phyloP scores from a whole-genome alignment of 2,329 filamentous ascomycete genomes.

The Phialophora verrucosa region DNA sequence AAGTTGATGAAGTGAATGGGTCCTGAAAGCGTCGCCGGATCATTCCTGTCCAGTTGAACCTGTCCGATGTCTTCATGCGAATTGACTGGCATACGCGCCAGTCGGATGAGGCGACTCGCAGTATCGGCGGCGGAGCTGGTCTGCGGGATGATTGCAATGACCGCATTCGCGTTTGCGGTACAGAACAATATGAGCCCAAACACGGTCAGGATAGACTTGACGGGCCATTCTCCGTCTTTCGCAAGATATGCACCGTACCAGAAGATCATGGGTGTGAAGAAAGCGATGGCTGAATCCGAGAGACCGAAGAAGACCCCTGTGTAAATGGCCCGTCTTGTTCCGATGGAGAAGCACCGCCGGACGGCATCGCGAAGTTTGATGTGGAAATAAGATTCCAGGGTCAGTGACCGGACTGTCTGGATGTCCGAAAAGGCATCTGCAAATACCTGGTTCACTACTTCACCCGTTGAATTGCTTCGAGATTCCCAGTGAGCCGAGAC shows the following conservation, averaged over 20 bases:
- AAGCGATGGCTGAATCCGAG: constrained; percentile 73
- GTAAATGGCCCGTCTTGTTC: constrained; percentile 69
- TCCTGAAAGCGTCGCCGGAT: constrained; percentile 44
- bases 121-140: constrained; percentile 75
- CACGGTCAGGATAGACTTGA: constrained; percentile 71
- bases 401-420: constrained; percentile 75
- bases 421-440: constrained; percentile 80
- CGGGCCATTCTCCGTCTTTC: constrained; percentile 54
- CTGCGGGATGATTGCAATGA: constrained; percentile 79
- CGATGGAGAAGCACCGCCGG: constrained; percentile 61
- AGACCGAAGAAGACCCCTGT: constrained; percentile 76
- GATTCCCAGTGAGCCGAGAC: constrained; percentile 75
- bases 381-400: constrained; percentile 73
- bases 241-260: constrained; percentile 77
- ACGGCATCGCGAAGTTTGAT: constrained; percentile 64
- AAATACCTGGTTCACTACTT: constrained; percentile 66
- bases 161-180: constrained; percentile 71
- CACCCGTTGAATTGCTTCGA: constrained; percentile 67
- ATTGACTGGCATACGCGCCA: constrained; percentile 58
- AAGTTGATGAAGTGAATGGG: constrained; percentile 67
- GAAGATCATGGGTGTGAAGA: constrained; percentile 78
- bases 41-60: constrained; percentile 45
- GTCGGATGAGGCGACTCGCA: constrained; percentile 73
- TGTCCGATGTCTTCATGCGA: constrained; percentile 65
- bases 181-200: constrained; percentile 85